phyloP scores from a whole-genome alignment of 805 yeast genomes.

The Candida fluviatilis region DNA sequence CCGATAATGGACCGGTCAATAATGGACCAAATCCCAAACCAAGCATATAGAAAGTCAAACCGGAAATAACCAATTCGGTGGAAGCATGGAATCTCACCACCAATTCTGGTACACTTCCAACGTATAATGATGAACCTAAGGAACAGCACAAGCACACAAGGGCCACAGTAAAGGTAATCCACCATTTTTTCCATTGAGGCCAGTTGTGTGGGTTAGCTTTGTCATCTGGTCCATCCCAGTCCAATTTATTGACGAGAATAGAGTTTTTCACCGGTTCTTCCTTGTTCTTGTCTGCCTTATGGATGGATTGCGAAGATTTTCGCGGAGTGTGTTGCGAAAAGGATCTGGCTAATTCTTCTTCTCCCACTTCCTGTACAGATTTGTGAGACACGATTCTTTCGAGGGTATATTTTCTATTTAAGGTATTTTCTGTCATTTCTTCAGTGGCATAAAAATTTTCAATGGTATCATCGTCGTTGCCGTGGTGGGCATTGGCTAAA shows the following conservation, averaged over 20 bases:
- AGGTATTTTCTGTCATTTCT: constrained; percentile 11
- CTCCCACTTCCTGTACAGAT: constrained; percentile 16
- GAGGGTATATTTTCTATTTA: constrained; percentile 14
- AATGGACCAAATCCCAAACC: constrained; percentile 75
- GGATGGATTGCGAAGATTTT: too few relatives aligned
- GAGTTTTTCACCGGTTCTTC: constrained; percentile 3
- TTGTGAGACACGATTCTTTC: constrained; percentile 16
- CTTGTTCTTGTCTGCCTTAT: too few relatives aligned
- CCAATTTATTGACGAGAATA: constrained; percentile 20
- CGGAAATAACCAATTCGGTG: constrained; percentile 59
- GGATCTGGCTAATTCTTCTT: constrained; percentile 11
- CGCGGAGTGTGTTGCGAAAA: constrained; percentile 4
- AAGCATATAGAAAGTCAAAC: constrained; percentile 63
- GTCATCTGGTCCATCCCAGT: constrained; percentile 64
- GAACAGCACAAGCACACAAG: constrained; percentile 63
- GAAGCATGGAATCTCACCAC: constrained; percentile 45
- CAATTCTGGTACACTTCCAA: constrained; percentile 59
- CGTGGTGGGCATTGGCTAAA: too few relatives aligned
- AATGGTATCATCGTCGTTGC: constrained; percentile 3
- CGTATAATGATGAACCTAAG: constrained; percentile 71
- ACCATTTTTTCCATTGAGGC: constrained; percentile 63
- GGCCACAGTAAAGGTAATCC: constrained; percentile 61
- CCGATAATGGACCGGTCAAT: constrained; percentile 69
- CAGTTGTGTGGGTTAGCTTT: constrained; percentile 66
- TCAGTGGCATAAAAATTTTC: background rate